Conservation (phyloP, 169 alveolate species). For the Theileria annulata region DNA sequence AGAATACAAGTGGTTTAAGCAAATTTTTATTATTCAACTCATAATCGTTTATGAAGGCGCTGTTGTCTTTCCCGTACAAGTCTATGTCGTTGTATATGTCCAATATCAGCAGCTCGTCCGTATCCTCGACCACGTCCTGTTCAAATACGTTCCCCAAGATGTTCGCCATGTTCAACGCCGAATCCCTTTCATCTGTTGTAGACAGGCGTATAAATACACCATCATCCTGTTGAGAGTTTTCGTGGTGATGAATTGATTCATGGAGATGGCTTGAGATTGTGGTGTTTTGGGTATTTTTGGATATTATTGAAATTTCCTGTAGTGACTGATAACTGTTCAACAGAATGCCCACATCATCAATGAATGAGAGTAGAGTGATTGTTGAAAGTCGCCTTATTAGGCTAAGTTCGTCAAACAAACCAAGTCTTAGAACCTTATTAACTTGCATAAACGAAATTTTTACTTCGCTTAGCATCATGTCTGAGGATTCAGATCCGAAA, state of each 20-base stretch:
- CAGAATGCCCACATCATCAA: slow-evolving; percentile 60
- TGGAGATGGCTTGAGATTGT: not conserved
- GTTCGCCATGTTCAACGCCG: slow-evolving; percentile 6
- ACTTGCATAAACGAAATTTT: slow-evolving; percentile 48
- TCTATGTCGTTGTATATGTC: slow-evolving; percentile 45
- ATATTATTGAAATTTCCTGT: slow-evolving; percentile 59
- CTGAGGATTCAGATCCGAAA: slow-evolving; percentile 60
- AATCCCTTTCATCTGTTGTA: not conserved
- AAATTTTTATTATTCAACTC: slow-evolving; percentile 35
- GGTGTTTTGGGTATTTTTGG: slow-evolving; percentile 6
- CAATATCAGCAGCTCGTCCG: slow-evolving; percentile 45
- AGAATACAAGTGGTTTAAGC: slow-evolving; percentile 52
- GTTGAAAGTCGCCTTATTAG: slow-evolving; percentile 40
- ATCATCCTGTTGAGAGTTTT: not conserved
- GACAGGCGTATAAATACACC: not conserved
- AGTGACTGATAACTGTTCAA: slow-evolving; percentile 47
- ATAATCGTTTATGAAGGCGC: slow-evolving; percentile 39
- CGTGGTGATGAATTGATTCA: not conserved
- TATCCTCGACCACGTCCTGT: slow-evolving; percentile 21
- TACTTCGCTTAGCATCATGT: slow-evolving; percentile 50
- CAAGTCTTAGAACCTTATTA: slow-evolving; percentile 34
- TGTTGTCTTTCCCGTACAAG: slow-evolving; percentile 58
- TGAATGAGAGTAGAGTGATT: slow-evolving; percentile 59
- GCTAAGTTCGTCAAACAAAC: slow-evolving; percentile 50
- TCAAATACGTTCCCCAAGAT: not conserved